Conservation (phyloP, 345 rosid genomes). For the Microcos paniculata region DNA sequence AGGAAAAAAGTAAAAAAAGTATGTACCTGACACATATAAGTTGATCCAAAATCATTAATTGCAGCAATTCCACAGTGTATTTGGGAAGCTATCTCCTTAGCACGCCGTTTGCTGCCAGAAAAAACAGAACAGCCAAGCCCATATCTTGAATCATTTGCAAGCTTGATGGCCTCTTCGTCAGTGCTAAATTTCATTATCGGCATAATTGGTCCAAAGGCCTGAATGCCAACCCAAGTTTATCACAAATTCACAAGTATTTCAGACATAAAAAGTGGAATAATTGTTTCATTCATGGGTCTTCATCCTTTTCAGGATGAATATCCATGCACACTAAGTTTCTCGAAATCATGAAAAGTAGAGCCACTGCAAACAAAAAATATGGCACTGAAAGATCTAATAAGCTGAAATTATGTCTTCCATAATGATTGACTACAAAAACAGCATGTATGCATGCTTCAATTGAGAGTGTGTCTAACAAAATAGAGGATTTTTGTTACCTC, state of each 20-base stretch:
- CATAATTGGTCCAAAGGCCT: conserved; percentile 99
- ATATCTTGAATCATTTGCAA: conserved; percentile 89
- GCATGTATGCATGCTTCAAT: neutral
- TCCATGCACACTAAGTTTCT: neutral
- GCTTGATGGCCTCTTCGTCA: conserved; percentile 83
- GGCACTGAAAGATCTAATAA: neutral
- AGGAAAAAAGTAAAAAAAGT: conserved; percentile 15
- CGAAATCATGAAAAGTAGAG: neutral
- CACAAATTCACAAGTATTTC: neutral
- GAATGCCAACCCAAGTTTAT: conserved; percentile 23
- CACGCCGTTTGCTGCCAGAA: conserved; percentile 75
- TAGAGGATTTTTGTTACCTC: conserved; percentile 53
- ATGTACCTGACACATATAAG: conserved; percentile 92
- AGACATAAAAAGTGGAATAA: neutral
- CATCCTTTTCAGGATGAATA: neutral
- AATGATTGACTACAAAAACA: neutral
- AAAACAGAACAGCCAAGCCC: conserved; percentile 98
- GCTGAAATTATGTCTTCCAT: neutral
- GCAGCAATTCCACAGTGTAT: conserved; percentile 90
- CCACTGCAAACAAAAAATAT: neutral
- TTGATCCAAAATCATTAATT: conserved; percentile 88
- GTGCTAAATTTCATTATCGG: conserved; percentile 92
- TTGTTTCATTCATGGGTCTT: neutral
- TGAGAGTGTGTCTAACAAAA: neutral
- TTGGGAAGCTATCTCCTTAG: conserved; percentile 80